Percentiles rank a stretch among this genome's conserved stretches.
Conservation (phyloP, 2,329 filamentous ascomycete genomes). For the Aspergillus carbonarius region DNA sequence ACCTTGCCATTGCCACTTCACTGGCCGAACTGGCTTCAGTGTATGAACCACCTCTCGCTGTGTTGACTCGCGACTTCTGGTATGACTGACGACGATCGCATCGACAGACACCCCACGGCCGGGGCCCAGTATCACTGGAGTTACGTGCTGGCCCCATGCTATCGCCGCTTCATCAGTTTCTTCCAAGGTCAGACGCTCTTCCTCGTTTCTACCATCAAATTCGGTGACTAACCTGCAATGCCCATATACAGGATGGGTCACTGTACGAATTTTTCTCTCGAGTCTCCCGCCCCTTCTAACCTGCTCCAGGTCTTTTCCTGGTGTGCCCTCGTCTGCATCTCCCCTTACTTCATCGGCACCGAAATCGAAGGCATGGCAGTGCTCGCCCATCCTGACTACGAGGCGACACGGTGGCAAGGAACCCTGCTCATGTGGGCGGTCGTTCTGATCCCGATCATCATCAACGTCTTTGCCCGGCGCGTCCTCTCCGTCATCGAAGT, state of each 20-base stretch:
- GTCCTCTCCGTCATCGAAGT: conserved; percentile 15
- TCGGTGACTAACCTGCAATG: background rate
- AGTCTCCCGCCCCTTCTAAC: conserved; percentile 12
- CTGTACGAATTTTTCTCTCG: background rate
- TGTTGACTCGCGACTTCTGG: too few species aligned
- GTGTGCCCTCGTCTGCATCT: conserved; percentile 24
- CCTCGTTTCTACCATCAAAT: too few species aligned
- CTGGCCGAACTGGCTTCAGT: conserved; percentile 42
- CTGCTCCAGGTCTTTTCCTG: conserved; percentile 24
- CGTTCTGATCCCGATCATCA: conserved; percentile 47
- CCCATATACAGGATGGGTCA: conserved; percentile 13
- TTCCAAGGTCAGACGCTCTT: conserved; percentile 16
- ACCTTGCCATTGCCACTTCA: conserved; percentile 34
- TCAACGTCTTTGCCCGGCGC: conserved; percentile 48
- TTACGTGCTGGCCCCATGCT: conserved; percentile 27
- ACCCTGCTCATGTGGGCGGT: conserved; percentile 53
- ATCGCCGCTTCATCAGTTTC: conserved; percentile 22
- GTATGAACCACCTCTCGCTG: conserved; percentile 13
- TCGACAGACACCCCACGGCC: conserved; percentile 20
- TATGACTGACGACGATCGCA: background rate
- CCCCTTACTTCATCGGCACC: conserved; percentile 31
- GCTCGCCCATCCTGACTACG: conserved; percentile 28
- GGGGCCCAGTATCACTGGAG: conserved; percentile 41
- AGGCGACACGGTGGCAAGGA: conserved; percentile 33
- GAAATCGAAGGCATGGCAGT: conserved; percentile 38